A percentile compares a stretch with the other conserved stretches of the same genome.
Conservation (phyloP, 108 stramenopile genomes). For the Fragilaria radians region DNA sequence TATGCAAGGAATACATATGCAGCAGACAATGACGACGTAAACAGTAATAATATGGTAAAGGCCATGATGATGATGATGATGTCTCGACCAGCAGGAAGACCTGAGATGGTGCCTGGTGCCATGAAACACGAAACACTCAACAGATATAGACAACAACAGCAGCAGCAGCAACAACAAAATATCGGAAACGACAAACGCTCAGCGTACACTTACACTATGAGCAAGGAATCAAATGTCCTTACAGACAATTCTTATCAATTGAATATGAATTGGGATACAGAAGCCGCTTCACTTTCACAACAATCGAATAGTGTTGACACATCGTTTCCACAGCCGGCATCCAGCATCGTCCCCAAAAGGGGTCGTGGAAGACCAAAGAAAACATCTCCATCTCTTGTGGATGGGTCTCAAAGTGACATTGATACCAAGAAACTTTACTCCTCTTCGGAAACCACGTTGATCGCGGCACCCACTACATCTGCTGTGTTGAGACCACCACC, state of each 20-base stretch:
- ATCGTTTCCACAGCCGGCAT: not conserved
- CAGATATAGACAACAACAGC: constrained; percentile 17
- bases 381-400: too few relatives aligned
- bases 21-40: too few relatives aligned
- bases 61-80: not conserved
- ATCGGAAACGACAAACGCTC: not conserved
- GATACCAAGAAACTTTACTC: too few relatives aligned
- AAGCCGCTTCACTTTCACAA: too few relatives aligned
- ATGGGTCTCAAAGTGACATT: too few relatives aligned
- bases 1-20: constrained; percentile 1
- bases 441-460: too few relatives aligned
- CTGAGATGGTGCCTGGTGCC: constrained; percentile 42
- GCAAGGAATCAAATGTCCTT: too few relatives aligned
- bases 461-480: too few relatives aligned
- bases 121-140: constrained; percentile 40
- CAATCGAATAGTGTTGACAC: not conserved
- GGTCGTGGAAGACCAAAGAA: too few relatives aligned
- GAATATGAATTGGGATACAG: too few relatives aligned
- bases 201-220: not conserved
- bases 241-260: too few relatives aligned
- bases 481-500: too few relatives aligned
- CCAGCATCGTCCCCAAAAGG: not conserved
- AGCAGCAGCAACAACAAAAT: not conserved
- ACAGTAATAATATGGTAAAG: not conserved
- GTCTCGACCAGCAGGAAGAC: constrained; percentile 39